phyloP scores from a whole-genome alignment of 2,329 filamentous ascomycete genomes.

The Fusarium miscanthi region DNA sequence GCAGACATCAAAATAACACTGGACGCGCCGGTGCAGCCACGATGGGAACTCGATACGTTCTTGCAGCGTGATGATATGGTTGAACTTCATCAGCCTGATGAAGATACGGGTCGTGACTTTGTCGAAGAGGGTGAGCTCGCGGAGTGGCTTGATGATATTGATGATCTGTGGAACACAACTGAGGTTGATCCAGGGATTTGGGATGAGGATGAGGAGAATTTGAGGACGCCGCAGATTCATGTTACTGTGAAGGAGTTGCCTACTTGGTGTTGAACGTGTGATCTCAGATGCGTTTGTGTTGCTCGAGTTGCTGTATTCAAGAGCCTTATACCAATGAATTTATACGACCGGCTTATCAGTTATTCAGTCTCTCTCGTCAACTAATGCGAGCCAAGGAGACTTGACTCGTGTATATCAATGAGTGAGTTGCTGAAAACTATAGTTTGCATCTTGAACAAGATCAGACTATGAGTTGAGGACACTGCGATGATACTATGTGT shows the following conservation, averaged over 20 bases:
- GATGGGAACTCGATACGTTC: constrained; percentile 11
- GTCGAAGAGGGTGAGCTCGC: constrained; percentile 11
- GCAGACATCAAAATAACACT: not conserved
- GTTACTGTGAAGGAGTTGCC: constrained; percentile 6
- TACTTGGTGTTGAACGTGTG: not conserved
- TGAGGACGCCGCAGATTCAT: constrained; percentile 4
- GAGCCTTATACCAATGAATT: not conserved
- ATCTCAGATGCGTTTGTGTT: not conserved
- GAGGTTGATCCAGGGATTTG: constrained; percentile 17
- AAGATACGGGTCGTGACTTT: not conserved
- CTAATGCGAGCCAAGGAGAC: no score
- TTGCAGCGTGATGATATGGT: constrained; percentile 1
- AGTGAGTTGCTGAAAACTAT: not conserved
- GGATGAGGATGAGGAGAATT: constrained; percentile 1
- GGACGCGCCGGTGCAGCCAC: constrained; percentile 10
- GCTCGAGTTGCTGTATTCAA: not conserved
- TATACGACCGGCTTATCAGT: not conserved
- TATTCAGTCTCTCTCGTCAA: not conserved
- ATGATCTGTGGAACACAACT: constrained; percentile 11
- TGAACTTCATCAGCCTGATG: constrained; percentile 7
- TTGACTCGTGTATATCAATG: no score
- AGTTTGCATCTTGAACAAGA: not conserved
- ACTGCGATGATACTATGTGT: not conserved
- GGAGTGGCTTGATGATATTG: constrained; percentile 28
- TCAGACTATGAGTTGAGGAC: not conserved